A percentile compares a stretch with the other conserved stretches of the same genome.
Evolutionary conservation across 2,329 filamentous ascomycete species (phyloP).

Genomic region (Salinomyces thailandicus): DNA sequence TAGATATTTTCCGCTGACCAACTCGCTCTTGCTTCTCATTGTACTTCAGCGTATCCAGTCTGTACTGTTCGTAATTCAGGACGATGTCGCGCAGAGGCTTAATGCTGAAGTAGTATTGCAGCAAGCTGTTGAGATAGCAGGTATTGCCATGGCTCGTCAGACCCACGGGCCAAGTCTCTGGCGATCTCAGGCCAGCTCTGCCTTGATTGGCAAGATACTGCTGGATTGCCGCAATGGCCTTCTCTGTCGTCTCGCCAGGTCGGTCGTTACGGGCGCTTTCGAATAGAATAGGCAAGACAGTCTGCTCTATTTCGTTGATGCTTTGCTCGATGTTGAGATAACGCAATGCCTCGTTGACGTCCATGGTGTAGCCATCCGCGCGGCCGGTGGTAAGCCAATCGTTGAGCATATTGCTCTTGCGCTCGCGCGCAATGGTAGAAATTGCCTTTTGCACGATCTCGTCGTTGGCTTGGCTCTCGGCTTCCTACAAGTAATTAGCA

Average conservation of each 20-base stretch:
- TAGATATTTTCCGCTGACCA: slow-evolving; percentile 55
- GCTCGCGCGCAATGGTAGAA: slow-evolving; percentile 46
- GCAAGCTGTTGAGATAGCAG: slow-evolving; percentile 90
- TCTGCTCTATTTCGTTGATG: slow-evolving; percentile 16
- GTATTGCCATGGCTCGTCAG: slow-evolving; percentile 93
- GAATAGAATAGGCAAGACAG: slow-evolving; percentile 14
- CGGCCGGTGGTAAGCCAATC: slow-evolving; percentile 40
- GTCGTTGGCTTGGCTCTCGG: slow-evolving; percentile 41
- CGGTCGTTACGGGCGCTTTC: slow-evolving; percentile 15
- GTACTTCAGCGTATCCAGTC: slow-evolving; percentile 56
- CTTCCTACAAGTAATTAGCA: slow-evolving; percentile 28
- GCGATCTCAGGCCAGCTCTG: slow-evolving; percentile 8
- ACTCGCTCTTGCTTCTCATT: slow-evolving; percentile 58
- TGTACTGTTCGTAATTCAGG: slow-evolving; percentile 60
- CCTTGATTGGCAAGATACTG: slow-evolving; percentile 14
- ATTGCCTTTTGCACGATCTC: slow-evolving; percentile 46
- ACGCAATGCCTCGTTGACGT: slow-evolving; percentile 43
- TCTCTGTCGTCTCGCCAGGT: slow-evolving; percentile 24
- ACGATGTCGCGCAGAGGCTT: slow-evolving; percentile 71
- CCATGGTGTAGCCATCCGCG: slow-evolving; percentile 37
- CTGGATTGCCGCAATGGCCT: slow-evolving; percentile 23
- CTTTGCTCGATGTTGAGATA: slow-evolving; percentile 28
- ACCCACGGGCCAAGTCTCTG: slow-evolving; percentile 59
- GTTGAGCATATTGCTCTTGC: slow-evolving; percentile 45
- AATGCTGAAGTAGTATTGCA: slow-evolving; percentile 91